Percentiles rank a stretch among this genome's conserved stretches.
These are phyloP conservation scores for Tuber calosporum DNA, from an alignment of 495 filamentous ascomycete species.

Conservation along the genomic window DNA sequence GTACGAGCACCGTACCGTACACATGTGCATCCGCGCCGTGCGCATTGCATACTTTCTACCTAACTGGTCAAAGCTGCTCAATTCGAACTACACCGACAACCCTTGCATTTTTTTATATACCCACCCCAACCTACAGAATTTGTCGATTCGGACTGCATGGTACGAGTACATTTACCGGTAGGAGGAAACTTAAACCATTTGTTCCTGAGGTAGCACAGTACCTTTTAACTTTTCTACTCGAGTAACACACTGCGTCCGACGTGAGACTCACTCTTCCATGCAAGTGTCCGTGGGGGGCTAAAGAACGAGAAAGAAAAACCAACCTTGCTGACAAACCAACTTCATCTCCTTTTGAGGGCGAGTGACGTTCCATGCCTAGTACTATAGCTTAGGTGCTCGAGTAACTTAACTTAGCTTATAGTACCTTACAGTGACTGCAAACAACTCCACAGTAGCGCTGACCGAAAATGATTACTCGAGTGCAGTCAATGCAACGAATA, in stretches of 20 bases:
- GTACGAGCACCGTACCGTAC: neutral
- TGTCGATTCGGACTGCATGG: neutral
- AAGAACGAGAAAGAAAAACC: neutral
- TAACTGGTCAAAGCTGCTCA: neutral
- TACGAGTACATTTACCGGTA: neutral
- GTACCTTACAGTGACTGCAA: no score
- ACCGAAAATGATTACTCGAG: neutral
- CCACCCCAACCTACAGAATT: neutral
- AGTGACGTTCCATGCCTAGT: neutral
- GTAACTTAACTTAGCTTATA: no score
- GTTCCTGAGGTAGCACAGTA: neutral
- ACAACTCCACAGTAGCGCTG: neutral
- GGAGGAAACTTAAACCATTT: neutral
- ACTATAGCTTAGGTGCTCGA: neutral
- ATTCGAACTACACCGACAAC: neutral
- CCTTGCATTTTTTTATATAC: neutral
- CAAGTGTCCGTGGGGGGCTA: neutral
- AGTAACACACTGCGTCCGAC: neutral
- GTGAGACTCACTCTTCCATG: neutral
- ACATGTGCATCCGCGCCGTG: neutral
- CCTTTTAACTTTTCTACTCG: neutral
- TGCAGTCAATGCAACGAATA: neutral
- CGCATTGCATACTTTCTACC: neutral
- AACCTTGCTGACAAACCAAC: neutral
- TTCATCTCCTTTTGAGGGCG: neutral